These are phyloP conservation scores for Oenanthe sinensis DNA, from an alignment of 129 eudicot genomes.

Conservation along the genomic window DNA sequence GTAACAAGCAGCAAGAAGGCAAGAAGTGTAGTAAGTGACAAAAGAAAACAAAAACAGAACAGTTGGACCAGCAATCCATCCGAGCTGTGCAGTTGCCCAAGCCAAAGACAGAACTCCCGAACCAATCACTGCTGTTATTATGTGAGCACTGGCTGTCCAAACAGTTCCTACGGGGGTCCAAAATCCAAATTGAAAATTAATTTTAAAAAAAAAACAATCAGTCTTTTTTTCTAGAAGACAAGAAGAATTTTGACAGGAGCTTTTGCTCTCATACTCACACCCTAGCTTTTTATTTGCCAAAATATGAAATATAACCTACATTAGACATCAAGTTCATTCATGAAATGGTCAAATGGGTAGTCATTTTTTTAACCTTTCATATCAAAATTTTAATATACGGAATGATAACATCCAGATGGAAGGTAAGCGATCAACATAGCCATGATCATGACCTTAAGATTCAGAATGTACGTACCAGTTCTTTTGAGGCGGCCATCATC, in stretches of 20 bases:
- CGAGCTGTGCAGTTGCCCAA: constrained; percentile 93
- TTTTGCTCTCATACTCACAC: too few relatives aligned
- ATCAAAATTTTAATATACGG: background rate
- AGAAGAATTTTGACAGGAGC: background rate
- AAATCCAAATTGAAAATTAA: background rate
- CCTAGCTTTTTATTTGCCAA: too few relatives aligned
- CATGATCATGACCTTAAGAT: background rate
- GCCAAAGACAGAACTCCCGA: constrained; percentile 94
- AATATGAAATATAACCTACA: too few relatives aligned
- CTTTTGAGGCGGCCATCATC: constrained; percentile 26
- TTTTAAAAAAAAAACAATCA: background rate
- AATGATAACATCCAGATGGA: background rate
- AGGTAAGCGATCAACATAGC: background rate
- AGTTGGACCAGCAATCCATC: constrained; percentile 93
- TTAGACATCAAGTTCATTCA: too few relatives aligned
- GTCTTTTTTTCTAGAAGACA: background rate
- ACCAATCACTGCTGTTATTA: constrained; percentile 91
- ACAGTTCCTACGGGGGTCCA: constrained; percentile 45
- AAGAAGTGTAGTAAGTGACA: constrained; percentile 91
- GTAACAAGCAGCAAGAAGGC: constrained; percentile 75
- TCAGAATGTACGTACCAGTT: constrained; percentile 14
- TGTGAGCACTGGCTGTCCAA: constrained; percentile 98
- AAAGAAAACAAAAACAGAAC: constrained; percentile 68
- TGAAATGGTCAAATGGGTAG: too few relatives aligned
- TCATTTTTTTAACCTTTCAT: background rate